These are phyloP conservation scores for Arthrobotrys conoides DNA, from an alignment of 2,329 filamentous ascomycete species.

Conservation along the genomic window DNA sequence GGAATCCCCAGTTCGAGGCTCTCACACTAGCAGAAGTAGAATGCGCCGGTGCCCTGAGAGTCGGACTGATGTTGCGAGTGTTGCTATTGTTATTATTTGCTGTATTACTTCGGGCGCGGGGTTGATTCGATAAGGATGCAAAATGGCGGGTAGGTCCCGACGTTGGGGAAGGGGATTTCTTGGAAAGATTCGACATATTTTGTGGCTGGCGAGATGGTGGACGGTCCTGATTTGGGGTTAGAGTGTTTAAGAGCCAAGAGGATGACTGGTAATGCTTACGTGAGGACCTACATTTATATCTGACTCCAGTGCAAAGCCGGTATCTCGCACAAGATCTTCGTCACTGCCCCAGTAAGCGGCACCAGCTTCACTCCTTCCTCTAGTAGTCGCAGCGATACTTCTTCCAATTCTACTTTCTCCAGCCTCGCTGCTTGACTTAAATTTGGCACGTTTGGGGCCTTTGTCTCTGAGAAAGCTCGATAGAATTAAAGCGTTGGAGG, in stretches of 20 bases:
- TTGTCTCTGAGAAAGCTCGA: slow-evolving; percentile 93
- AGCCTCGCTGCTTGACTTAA: slow-evolving; percentile 75
- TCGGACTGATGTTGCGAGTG: slow-evolving; percentile 29
- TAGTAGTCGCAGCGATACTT: slow-evolving; percentile 66
- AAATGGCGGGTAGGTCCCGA: slow-evolving; percentile 45
- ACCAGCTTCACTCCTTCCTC: slow-evolving; percentile 52
- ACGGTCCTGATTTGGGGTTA: slow-evolving; percentile 40
- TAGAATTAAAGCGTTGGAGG: slow-evolving; percentile 89
- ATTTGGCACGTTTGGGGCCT: slow-evolving; percentile 90
- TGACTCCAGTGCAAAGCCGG: slow-evolving; percentile 71
- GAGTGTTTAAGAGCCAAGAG: background rate
- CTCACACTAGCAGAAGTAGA: slow-evolving; percentile 47
- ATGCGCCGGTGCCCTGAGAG: slow-evolving; percentile 32
- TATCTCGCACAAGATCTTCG: slow-evolving; percentile 84
- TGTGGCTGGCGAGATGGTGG: slow-evolving; percentile 46
- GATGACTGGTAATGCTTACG: slow-evolving; percentile 24
- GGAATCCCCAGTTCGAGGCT: slow-evolving; percentile 59
- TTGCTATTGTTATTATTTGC: slow-evolving; percentile 13
- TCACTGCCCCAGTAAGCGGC: slow-evolving; percentile 83
- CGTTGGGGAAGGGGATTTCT: slow-evolving; percentile 26
- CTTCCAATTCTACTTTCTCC: slow-evolving; percentile 67
- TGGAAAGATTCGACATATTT: slow-evolving; percentile 35
- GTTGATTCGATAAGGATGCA: slow-evolving; percentile 35
- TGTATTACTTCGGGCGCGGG: slow-evolving; percentile 39
- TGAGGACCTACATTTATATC: slow-evolving; percentile 44